Conservation (phyloP, 129 eudicot species). For the Pseudognaphalium luteoalbum region DNA sequence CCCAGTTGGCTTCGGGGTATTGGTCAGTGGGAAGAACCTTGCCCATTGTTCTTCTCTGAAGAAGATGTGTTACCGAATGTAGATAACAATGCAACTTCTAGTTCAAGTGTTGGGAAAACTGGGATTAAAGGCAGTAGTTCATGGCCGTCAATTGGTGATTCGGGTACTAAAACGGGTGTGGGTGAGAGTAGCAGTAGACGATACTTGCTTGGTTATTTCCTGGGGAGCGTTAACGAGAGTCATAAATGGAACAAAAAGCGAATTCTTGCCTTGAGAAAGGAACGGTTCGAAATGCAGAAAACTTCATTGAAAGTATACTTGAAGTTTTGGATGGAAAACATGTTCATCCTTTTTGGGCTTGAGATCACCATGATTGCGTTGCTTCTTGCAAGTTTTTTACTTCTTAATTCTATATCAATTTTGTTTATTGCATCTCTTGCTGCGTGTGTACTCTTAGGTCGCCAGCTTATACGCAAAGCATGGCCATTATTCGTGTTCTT, state of each 20-base stretch:
- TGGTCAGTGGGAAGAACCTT: constrained; percentile 53
- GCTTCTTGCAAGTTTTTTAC: constrained; percentile 50
- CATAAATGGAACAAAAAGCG: constrained; percentile 51
- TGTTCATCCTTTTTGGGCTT: constrained; percentile 57
- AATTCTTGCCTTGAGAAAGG: constrained; percentile 42
- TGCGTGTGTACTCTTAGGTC: constrained; percentile 49
- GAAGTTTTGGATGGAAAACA: constrained; percentile 52
- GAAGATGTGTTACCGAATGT: constrained; percentile 24
- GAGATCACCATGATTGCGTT: constrained; percentile 54
- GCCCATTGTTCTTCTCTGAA: constrained; percentile 37
- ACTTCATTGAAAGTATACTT: constrained; percentile 43
- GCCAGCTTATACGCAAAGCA: constrained; percentile 45
- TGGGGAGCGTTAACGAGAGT: constrained; percentile 40
- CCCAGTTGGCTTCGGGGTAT: constrained; percentile 34
- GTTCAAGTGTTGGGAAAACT: constrained; percentile 21
- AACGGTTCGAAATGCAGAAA: constrained; percentile 56
- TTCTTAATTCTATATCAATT: constrained; percentile 41
- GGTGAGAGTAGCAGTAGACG: constrained; percentile 31
- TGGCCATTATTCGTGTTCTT: constrained; percentile 53
- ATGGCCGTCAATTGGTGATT: constrained; percentile 24
- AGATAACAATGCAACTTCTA: constrained; percentile 14
- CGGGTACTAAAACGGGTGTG: constrained; percentile 20
- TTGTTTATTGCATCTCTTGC: constrained; percentile 52
- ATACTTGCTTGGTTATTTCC: constrained; percentile 30
- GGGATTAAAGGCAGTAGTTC: constrained; percentile 29